Evolutionary conservation across 225 moss, liverwort and hornwort genomes (phyloP).

Genomic region (Bryum argenteum): DNA sequence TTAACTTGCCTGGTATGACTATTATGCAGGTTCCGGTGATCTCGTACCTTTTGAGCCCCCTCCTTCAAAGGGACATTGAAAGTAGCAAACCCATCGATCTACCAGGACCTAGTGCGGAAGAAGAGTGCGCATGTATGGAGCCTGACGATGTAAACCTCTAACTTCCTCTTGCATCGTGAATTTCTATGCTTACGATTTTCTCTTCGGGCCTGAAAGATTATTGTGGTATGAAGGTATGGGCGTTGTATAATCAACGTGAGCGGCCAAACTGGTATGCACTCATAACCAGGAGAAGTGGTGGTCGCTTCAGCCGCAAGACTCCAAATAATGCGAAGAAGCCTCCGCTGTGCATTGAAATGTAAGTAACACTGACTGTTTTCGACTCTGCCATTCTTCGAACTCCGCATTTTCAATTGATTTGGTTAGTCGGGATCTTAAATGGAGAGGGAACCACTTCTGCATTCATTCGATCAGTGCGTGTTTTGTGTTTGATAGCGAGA

Average conservation of each 20-base stretch:
- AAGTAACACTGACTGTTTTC: constrained; percentile 13
- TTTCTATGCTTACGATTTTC: background rate
- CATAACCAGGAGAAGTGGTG: constrained; percentile 72
- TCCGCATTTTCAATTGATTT: no score
- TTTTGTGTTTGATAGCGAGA: no score
- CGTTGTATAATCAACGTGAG: constrained; percentile 81
- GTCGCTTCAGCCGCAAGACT: constrained; percentile 55
- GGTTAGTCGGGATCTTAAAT: no score
- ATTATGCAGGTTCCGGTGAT: constrained; percentile 66
- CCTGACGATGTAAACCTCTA: constrained; percentile 60
- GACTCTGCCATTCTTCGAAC: no score
- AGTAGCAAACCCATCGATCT: constrained; percentile 40
- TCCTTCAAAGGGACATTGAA: constrained; percentile 43
- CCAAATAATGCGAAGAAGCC: constrained; percentile 43
- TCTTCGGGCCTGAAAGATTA: constrained; percentile 20
- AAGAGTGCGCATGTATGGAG: constrained; percentile 87
- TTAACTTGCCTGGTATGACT: background rate
- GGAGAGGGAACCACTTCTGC: no score
- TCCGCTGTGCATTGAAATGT: constrained; percentile 78
- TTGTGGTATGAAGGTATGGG: constrained; percentile 69
- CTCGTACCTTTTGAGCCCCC: constrained; percentile 72
- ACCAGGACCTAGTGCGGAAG: constrained; percentile 51
- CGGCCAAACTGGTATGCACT: constrained; percentile 96
- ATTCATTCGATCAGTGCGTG: no score
- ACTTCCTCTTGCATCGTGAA: no score